A percentile compares a stretch with the other conserved stretches of the same genome.
phyloP scores from a whole-genome alignment of 169 alveolate species.

The Plasmodium falciparum region DNA sequence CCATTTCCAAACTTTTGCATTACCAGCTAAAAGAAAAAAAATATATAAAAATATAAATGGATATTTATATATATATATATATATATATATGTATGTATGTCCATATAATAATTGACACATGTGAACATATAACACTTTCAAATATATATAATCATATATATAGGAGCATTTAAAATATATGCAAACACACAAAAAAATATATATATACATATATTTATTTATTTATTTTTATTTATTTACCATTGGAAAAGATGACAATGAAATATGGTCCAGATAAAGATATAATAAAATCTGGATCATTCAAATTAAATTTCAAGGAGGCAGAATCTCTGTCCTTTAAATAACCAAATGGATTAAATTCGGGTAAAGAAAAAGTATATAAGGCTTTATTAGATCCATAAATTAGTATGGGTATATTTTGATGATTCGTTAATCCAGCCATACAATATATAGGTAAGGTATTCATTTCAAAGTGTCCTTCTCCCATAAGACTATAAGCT shows the following conservation, averaged over 20 bases:
- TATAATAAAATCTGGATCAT: slow-evolving; percentile 67
- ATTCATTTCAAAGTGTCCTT: slow-evolving; percentile 67
- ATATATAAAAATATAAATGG: background rate
- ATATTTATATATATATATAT: background rate
- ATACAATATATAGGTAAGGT: slow-evolving; percentile 70
- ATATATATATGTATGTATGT: background rate
- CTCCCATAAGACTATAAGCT: slow-evolving; percentile 65
- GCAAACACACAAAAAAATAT: background rate
- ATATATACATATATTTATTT: background rate
- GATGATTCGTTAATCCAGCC: slow-evolving; percentile 70
- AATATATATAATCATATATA: background rate
- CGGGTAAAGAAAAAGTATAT: slow-evolving; percentile 74
- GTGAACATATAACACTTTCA: background rate
- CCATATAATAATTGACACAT: background rate
- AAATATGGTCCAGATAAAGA: slow-evolving; percentile 75
- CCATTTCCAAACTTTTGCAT: slow-evolving; percentile 71
- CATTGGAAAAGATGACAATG: slow-evolving; percentile 54
- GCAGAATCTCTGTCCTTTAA: slow-evolving; percentile 54
- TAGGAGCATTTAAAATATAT: background rate
- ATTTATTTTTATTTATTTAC: slow-evolving; percentile 5
- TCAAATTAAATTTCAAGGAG: slow-evolving; percentile 40
- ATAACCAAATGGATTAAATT: slow-evolving; percentile 70
- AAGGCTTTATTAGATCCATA: slow-evolving; percentile 71
- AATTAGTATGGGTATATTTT: slow-evolving; percentile 55
- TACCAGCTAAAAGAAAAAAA: slow-evolving; percentile 30